Percentiles rank a stretch among this genome's conserved stretches.
These are phyloP conservation scores for Ceratobasidium sp. DNA, from an alignment of 1,284 basidiomycete species.

Conservation along the genomic window DNA sequence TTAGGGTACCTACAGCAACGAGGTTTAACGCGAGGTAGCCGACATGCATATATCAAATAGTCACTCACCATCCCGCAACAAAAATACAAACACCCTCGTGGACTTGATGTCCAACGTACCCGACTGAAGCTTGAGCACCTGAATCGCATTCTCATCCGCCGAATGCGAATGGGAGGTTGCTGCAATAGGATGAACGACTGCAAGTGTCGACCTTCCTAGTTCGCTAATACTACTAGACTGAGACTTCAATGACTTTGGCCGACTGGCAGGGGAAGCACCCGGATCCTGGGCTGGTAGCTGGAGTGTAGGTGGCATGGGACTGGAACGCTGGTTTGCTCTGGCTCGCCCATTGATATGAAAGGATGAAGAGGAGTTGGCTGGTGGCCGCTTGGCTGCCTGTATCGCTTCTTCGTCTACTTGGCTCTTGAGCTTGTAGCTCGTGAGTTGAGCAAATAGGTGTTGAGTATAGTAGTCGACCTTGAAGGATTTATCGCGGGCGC, in stretches of 20 bases:
- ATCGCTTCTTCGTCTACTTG: not conserved
- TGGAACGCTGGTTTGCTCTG: not conserved
- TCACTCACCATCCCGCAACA: constrained; percentile 23
- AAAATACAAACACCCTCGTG: constrained; percentile 30
- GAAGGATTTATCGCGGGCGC: constrained; percentile 17
- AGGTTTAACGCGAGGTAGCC: not conserved
- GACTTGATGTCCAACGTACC: constrained; percentile 16
- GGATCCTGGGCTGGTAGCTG: not conserved
- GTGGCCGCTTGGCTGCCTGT: not conserved
- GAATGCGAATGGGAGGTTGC: not conserved
- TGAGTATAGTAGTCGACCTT: constrained; percentile 41
- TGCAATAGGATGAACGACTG: constrained; percentile 14
- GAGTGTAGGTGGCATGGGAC: not conserved
- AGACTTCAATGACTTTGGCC: constrained; percentile 9
- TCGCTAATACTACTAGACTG: constrained; percentile 25
- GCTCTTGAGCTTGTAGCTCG: constrained; percentile 3
- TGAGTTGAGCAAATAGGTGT: constrained; percentile 40
- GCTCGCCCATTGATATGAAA: constrained; percentile 14
- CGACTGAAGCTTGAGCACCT: constrained; percentile 22
- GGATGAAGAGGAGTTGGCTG: not conserved
- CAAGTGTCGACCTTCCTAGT: constrained; percentile 14
- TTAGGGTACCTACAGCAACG: constrained; percentile 3
- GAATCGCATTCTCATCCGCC: constrained; percentile 8
- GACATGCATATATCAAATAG: not conserved
- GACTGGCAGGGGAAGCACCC: not conserved